Evolutionary conservation across 2,329 filamentous ascomycete species (phyloP), one percentile per base, ranked within the genome.

Genomic region (Capronia coronata): DNA sequence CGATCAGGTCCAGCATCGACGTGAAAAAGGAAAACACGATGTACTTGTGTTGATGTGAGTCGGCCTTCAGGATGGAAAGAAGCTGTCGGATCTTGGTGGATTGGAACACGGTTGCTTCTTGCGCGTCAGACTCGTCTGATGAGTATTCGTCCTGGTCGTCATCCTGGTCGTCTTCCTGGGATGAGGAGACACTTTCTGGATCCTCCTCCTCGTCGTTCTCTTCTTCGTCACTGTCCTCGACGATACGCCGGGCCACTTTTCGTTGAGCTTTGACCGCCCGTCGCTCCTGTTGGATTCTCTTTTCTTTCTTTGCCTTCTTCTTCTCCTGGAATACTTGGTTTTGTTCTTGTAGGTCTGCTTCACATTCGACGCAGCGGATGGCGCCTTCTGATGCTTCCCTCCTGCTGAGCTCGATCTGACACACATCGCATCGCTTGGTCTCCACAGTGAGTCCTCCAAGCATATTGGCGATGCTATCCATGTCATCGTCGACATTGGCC

Each of bases 21-120:
- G 93, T 98, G 70, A 98, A 98, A 62, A 97, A 88, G 1, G 89
- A 95, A 70, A 98, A 98, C 56, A 98, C 89, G 62, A 98, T 98
- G 64, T 95, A 94, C 65, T 98, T 98, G 76, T 95, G 87, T 52
- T 88, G 76, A 1, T 76, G 72, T 0, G 83, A 82, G 67, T 98
- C 93, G 38, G 80, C 80, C 56, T 82, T 78, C 7, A 98, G 78
- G 44, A 98, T 86, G 53, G 81, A 76, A 63, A 94, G 78, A 16
- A 97, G 77, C 60, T 93, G 83, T 38, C 85, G 83, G 62, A 98
- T 94, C 72, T 98, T 98, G 61, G 93, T 91, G 0, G 93, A 98
- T 21, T 55, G 43, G 16, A 48, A 44, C 9, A 82, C 77, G 21
- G 79, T 72, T 27, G 85, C 74, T 22, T 73, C 71, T 5, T 65